A percentile compares a stretch with the other conserved stretches of the same genome.
Evolutionary conservation across 345 rosid species (phyloP).

Genomic region (Chamaenerion angustifolium): DNA sequence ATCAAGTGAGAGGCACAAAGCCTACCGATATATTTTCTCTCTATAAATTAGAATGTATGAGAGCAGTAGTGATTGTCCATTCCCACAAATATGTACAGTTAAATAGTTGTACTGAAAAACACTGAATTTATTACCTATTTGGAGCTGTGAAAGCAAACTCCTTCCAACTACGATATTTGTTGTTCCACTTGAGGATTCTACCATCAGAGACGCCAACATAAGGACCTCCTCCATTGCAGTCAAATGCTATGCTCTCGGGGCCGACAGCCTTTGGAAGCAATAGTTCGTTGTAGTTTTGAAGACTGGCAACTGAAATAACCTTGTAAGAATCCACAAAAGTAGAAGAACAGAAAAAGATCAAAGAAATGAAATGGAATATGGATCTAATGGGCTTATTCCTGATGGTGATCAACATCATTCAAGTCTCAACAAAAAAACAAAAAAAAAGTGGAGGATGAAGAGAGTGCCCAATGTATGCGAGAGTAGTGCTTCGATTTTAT

Average conservation of each 20-base stretch:
- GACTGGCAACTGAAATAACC: background rate
- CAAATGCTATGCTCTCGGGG: conserved; percentile 45
- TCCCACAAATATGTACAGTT: too few relatives aligned
- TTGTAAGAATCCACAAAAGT: background rate
- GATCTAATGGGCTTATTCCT: background rate
- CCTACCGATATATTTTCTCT: too few relatives aligned
- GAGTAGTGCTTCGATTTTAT: too few relatives aligned
- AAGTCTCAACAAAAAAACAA: too few relatives aligned
- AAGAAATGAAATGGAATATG: background rate
- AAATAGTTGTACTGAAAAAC: background rate
- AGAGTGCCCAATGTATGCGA: too few relatives aligned
- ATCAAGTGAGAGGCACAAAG: too few relatives aligned
- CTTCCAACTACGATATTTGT: conserved; percentile 15
- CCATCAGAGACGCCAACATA: conserved; percentile 64
- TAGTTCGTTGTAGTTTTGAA: conserved; percentile 8
- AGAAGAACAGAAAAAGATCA: background rate
- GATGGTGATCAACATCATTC: background rate
- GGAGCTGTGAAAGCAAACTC: conserved; percentile 29
- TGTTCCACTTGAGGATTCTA: conserved; percentile 35
- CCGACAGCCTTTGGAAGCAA: conserved; percentile 19
- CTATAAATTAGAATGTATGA: too few relatives aligned
- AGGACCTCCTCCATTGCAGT: conserved; percentile 36
- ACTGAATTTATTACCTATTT: conserved; percentile 13
- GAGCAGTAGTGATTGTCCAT: too few relatives aligned
- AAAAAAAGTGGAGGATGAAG: too few relatives aligned